Evolutionary conservation across 2,329 filamentous ascomycete genomes (phyloP), one percentile per base, ranked within the genome.

Genomic region (Fusarium armeniacum): DNA sequence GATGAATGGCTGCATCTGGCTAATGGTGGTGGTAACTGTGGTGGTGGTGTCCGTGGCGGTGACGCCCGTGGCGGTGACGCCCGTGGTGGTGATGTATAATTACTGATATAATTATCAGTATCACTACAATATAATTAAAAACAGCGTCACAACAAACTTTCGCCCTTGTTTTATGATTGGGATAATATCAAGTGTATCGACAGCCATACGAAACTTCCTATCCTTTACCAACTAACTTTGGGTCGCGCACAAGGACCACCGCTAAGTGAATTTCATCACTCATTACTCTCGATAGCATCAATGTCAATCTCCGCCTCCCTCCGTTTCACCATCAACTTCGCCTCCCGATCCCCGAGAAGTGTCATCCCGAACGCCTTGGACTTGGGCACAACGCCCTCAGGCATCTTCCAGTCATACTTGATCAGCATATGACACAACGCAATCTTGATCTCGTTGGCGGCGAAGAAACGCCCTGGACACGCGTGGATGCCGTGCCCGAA

Each of bases 401-500:
- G 9, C 7, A 50, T 6, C 33, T 62, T 62, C 63, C 63, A 62
- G 35, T 88, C 85, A 63, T 86, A 87, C 62, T 86, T 84, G 24
- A 83, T 67, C 1, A 87, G 56, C 38, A 87, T 70, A 61, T 86
- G 82, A 3, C 83, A 78, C 4, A 87, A 60, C 2, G 84, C 75
- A 71, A 87, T 83, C 76, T 88, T 87, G 38, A 86, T 76, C 74
- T 86, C 84, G 46, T 84, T 82, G 0, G 83, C 80, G 0, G 85
- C 85, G 65, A 87, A 86, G 76, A 87, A 87, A 1, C 85, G 80
- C 0, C 86, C 86, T 0, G 84, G 83, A 52, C 85, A 84, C 1
- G 82, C 84, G 73, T 88, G 85, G 43, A 82, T 77, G 0, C 87
- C 87, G 62, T 87, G 83, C 0, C 87, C 86, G 70, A 89, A 89